Evolutionary conservation across 805 yeast genomes (phyloP), one percentile per base, ranked within the genome.

Genomic region (Sugiyamaella qingdaonensis): DNA sequence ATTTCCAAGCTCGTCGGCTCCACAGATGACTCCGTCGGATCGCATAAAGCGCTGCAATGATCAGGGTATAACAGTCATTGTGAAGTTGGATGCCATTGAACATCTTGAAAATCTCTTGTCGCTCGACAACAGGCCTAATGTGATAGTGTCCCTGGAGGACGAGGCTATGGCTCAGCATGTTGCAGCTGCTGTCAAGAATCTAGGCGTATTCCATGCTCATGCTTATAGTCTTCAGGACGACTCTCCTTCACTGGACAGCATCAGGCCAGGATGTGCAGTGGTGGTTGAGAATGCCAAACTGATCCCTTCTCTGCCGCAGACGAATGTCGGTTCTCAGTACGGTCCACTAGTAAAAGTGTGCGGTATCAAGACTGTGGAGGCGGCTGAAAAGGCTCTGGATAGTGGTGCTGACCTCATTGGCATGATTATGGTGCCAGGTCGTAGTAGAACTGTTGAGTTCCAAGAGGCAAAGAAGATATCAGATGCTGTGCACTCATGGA

Each of bases 391-490:
- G 4, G 97, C 97, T 0, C 69, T 90, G 0, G 79, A 78, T 0
- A 57, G 73, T 5, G 95, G 95, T 0, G 91, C 97, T 0, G 80
- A 86, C 58, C 67, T 88, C 39, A 62, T 92, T 1, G 99, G 99
- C 1, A 80, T 88, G 59, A 94, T 94, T 29, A 67, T 94, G 65
- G 98, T 90, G 1, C 98, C 97, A 0, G 78, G 78, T 19, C 73
- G 96, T 53, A 78, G 79, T 36, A 78, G 99, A 51, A 88, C 96
- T 0, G 78, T 89, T 1, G 73, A 73, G 27, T 62, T 65, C 0
- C 70, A 59, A 0, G 66, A 66, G 2, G 91, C 89, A 0, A 59
- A 56, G 43, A 62, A 66, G 21, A 81, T 86, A 8, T 71, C 81
- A 1, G 48, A 52, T 5, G 59, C 57, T 8, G 72, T 73, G 4